Percentiles rank a stretch among this genome's conserved stretches.
phyloP scores from a whole-genome alignment of 1,139 yeast genomes.

The Eremothecium gossypii region DNA sequence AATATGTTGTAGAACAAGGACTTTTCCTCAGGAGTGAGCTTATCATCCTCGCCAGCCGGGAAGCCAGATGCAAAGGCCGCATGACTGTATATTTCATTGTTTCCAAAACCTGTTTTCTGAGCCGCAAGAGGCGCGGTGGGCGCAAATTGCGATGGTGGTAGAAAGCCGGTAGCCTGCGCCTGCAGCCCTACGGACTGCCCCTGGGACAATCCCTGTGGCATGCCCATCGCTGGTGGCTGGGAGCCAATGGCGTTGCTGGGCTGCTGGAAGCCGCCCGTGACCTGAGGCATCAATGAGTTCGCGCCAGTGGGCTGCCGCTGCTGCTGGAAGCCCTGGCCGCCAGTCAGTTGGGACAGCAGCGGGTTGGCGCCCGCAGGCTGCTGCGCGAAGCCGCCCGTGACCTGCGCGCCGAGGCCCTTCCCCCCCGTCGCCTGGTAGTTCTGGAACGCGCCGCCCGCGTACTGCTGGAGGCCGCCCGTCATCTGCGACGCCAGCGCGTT shows the following conservation, averaged over 20 bases:
- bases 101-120: constrained; percentile 50
- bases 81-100: constrained; percentile 30
- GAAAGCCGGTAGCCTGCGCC: constrained; percentile 39
- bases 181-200: too few species aligned
- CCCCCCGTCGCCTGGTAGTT: too few species aligned
- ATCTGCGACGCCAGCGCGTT: constrained; percentile 14
- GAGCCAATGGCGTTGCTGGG: too few species aligned
- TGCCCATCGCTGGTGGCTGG: too few species aligned
- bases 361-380: constrained; percentile 25
- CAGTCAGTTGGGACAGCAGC: constrained; percentile 21
- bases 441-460: too few species aligned
- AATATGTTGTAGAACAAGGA: constrained; percentile 79
- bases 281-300: constrained; percentile 27
- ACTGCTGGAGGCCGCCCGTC: constrained; percentile 16
- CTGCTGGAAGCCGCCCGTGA: constrained; percentile 29
- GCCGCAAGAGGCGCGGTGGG: constrained; percentile 28
- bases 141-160: constrained; percentile 25
- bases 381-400: too few species aligned
- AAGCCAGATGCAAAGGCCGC: constrained; percentile 22
- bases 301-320: too few species aligned
- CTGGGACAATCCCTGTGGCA: too few species aligned
- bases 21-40: constrained; percentile 75
- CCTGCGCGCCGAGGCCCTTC: too few species aligned
- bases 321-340: constrained; percentile 5
- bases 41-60: constrained; percentile 45